Conservation (phyloP, 1,284 basidiomycete species). For the Rhodotorula mucilaginosa region DNA sequence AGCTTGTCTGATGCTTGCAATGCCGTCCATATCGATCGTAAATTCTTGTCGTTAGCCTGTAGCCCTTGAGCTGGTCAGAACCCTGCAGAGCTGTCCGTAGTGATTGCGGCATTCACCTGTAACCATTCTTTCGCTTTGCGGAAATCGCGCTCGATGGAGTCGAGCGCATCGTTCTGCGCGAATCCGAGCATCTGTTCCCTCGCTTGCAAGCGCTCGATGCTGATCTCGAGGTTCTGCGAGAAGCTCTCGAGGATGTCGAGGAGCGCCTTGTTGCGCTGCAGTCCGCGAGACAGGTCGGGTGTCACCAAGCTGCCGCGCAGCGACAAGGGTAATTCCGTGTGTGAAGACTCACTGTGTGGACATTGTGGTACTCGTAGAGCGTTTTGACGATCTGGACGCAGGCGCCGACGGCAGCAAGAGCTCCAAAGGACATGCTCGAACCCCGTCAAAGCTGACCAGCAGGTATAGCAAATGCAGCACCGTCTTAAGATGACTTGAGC, state of each 20-base stretch:
- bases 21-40: constrained; percentile 20
- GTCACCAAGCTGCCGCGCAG: too few species aligned
- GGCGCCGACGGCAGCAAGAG: constrained; percentile 19
- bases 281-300: too few species aligned
- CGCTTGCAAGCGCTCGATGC: constrained; percentile 26
- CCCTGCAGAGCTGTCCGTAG: constrained; percentile 31
- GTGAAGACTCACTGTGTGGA: constrained; percentile 2
- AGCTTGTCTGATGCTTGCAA: constrained; percentile 38
- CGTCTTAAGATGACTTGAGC: too few species aligned
- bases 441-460: too few species aligned
- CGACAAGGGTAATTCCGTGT: background rate
- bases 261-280: constrained; percentile 23
- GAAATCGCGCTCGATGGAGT: constrained; percentile 30
- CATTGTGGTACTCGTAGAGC: constrained; percentile 24
- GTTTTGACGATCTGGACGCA: constrained; percentile 34
- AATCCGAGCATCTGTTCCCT: constrained; percentile 23
- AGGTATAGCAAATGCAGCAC: too few species aligned
- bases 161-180: constrained; percentile 22
- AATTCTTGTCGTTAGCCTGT: background rate
- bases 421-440: constrained; percentile 13
- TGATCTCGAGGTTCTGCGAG: constrained; percentile 28
- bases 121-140: constrained; percentile 29
- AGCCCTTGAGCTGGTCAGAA: background rate
- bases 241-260: constrained; percentile 38
- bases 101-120: constrained; percentile 13